phyloP scores from a whole-genome alignment of 2,329 filamentous ascomycete genomes.

The Madurella mycetomatis region DNA sequence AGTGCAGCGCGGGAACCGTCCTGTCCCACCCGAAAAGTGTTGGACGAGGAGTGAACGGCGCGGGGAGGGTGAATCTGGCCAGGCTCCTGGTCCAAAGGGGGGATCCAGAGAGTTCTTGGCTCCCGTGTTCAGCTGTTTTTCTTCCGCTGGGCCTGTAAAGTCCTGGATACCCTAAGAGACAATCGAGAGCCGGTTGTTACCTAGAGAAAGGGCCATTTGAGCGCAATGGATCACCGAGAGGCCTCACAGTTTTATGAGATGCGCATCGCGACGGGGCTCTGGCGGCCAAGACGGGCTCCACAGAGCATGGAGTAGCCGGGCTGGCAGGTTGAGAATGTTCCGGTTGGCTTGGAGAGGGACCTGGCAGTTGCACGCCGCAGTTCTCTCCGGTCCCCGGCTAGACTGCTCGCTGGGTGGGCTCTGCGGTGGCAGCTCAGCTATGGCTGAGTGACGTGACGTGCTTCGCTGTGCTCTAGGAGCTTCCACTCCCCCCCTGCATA shows the following conservation, averaged over 20 bases:
- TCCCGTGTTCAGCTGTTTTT: neutral
- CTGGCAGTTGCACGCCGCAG: neutral
- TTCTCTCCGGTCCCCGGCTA: neutral
- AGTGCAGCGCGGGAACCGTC: conserved; percentile 8
- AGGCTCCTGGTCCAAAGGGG: neutral
- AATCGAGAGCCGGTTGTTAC: neutral
- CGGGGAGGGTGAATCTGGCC: neutral
- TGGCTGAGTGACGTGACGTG: conserved; percentile 19
- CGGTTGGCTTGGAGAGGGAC: neutral
- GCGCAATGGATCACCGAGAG: neutral
- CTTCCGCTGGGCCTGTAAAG: too few relatives aligned
- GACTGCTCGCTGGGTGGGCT: neutral
- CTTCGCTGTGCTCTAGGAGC: conserved; percentile 15
- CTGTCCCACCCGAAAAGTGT: conserved; percentile 5
- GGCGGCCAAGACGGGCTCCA: neutral
- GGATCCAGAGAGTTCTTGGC: neutral
- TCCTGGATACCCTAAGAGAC: too few relatives aligned
- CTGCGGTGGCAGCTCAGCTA: conserved; percentile 3
- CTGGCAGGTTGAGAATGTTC: neutral
- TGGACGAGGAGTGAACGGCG: neutral
- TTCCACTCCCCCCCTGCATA: conserved; percentile 12
- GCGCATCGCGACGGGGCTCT: neutral
- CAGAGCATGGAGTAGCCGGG: neutral
- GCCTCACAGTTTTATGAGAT: neutral
- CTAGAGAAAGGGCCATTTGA: neutral